A percentile compares a stretch with the other conserved stretches of the same genome.
Evolutionary conservation across 2,329 filamentous ascomycete genomes (phyloP).

Genomic region (Exophiala sp.): DNA sequence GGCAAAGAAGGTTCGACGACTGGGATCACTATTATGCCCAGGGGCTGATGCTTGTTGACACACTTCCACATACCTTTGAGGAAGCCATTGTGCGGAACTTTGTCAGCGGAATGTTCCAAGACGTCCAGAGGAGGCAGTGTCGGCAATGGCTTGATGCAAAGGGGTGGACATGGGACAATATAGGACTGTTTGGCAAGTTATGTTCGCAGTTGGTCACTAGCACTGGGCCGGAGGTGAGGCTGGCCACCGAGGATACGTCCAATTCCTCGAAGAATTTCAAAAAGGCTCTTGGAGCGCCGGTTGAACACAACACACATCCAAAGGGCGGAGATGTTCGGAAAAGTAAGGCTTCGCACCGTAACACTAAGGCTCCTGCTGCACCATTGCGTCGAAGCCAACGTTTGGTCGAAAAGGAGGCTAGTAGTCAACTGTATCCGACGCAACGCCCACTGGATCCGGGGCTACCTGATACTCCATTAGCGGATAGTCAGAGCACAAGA

Average conservation of each 20-base stretch:
- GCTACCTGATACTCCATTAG: neutral
- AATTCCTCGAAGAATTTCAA: neutral
- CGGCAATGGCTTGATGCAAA: slow-evolving; percentile 21
- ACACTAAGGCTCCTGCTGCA: neutral
- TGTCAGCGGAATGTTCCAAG: slow-evolving; percentile 15
- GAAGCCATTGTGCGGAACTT: slow-evolving; percentile 18
- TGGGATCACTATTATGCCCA: slow-evolving; percentile 19
- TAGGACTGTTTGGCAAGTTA: slow-evolving; percentile 12
- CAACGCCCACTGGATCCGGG: neutral
- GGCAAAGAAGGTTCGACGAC: slow-evolving; percentile 19
- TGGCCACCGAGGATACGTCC: neutral
- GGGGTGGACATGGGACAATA: slow-evolving; percentile 24
- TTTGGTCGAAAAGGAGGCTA: slow-evolving; percentile 3
- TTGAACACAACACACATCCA: neutral
- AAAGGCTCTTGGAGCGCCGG: neutral
- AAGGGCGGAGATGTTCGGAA: neutral
- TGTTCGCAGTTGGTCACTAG: slow-evolving; percentile 15
- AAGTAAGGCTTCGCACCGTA: neutral
- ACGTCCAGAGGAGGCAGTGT: slow-evolving; percentile 18
- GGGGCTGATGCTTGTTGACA: slow-evolving; percentile 9
- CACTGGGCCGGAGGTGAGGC: neutral
- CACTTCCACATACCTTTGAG: slow-evolving; percentile 15
- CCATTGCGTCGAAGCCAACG: slow-evolving; percentile 19
- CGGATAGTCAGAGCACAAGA: neutral
- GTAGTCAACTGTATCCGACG: neutral